Evolutionary conservation across 2,329 filamentous ascomycete genomes (phyloP).

Genomic region (Pyrenophora graminea): DNA sequence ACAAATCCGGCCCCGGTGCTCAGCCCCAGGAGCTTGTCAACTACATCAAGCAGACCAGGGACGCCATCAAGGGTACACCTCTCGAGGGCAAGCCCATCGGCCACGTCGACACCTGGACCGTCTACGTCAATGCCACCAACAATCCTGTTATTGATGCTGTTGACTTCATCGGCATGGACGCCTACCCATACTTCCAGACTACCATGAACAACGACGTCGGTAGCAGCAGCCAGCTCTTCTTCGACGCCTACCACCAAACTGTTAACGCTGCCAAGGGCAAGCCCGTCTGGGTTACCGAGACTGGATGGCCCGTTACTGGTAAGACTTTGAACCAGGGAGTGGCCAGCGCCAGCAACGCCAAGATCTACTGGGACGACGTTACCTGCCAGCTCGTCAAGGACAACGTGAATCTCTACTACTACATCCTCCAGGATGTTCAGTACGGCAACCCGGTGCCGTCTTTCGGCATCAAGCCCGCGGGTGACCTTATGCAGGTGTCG

Average conservation of each 20-base stretch:
- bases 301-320: constrained; percentile 81
- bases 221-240: constrained; percentile 68
- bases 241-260: constrained; percentile 66
- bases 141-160: constrained; percentile 67
- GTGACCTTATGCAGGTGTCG: constrained; percentile 34
- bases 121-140: constrained; percentile 71
- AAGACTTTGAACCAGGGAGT: constrained; percentile 63
- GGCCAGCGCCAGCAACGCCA: constrained; percentile 68
- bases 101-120: constrained; percentile 88
- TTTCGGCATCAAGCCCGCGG: constrained; percentile 69
- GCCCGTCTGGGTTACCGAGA: constrained; percentile 85
- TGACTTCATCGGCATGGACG: constrained; percentile 84
- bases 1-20: constrained; percentile 66
- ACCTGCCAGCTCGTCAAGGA: constrained; percentile 70
- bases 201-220: constrained; percentile 61
- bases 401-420: constrained; percentile 65
- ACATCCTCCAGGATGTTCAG: constrained; percentile 71
- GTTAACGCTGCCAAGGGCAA: constrained; percentile 65
- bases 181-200: constrained; percentile 81
- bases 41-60: constrained; percentile 73
- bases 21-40: constrained; percentile 64
- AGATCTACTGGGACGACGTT: constrained; percentile 79
- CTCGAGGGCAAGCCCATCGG: constrained; percentile 66
- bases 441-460: constrained; percentile 65
- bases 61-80: constrained; percentile 65